phyloP scores from a whole-genome alignment of 306 rosid genomes.

The Gastrolobium bilobum region DNA sequence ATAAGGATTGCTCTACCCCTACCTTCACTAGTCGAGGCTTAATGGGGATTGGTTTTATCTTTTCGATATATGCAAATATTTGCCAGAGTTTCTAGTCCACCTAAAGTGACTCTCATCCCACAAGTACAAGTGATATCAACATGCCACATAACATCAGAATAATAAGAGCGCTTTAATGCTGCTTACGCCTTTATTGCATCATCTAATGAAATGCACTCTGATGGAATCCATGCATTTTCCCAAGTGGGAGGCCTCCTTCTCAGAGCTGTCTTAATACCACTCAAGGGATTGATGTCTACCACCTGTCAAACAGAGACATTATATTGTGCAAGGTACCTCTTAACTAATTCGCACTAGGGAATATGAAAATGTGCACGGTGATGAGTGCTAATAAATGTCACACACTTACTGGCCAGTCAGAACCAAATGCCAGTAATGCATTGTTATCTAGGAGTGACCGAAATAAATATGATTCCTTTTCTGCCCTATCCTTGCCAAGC shows the following conservation, averaged over 20 bases:
- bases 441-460: slow-evolving; percentile 66
- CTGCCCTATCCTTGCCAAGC: slow-evolving; percentile 89
- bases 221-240: slow-evolving; percentile 80
- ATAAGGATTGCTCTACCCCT: too few species aligned
- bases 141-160: slow-evolving; percentile 32
- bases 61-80: not conserved
- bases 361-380: slow-evolving; percentile 19
- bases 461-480: slow-evolving; percentile 74
- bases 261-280: slow-evolving; percentile 74
- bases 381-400: slow-evolving; percentile 11
- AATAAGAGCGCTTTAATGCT: slow-evolving; percentile 1
- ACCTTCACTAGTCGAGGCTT: too few species aligned
- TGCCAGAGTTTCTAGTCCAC: not conserved
- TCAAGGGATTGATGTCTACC: slow-evolving; percentile 75
- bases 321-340: slow-evolving; percentile 11
- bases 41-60: too few species aligned
- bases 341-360: not conserved
- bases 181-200: slow-evolving; percentile 83
- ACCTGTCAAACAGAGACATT: slow-evolving; percentile 59
- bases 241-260: slow-evolving; percentile 69
- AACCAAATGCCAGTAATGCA: slow-evolving; percentile 76
- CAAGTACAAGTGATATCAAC: slow-evolving; percentile 20
- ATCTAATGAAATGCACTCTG: slow-evolving; percentile 69
- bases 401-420: slow-evolving; percentile 88
- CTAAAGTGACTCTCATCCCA: slow-evolving; percentile 23